phyloP scores from a whole-genome alignment of 2,329 filamentous ascomycete species.

The Cephalotrichum gorgonifer region DNA sequence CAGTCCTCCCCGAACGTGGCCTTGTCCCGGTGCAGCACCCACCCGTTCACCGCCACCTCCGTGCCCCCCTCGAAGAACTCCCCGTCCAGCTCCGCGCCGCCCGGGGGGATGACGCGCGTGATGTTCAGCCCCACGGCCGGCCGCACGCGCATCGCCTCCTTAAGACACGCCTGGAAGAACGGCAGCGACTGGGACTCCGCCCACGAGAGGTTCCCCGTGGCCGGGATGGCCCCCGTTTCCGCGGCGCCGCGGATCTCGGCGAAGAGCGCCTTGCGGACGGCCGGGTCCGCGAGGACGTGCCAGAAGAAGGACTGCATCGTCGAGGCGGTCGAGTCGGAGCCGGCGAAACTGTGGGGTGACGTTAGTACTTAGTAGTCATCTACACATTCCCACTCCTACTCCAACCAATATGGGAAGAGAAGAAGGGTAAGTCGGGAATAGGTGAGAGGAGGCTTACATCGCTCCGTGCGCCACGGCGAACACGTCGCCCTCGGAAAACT shows the following conservation, averaged over 20 bases:
- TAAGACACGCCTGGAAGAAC: constrained; percentile 47
- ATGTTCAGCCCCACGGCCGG: constrained; percentile 45
- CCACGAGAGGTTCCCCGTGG: constrained; percentile 34
- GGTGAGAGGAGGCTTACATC: constrained; percentile 28
- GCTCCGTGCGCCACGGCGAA: constrained; percentile 47
- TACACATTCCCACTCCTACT: background rate
- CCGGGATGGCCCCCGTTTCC: constrained; percentile 19
- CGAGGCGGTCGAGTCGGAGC: constrained; percentile 50
- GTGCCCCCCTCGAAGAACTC: constrained; percentile 40
- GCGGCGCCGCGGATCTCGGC: constrained; percentile 34
- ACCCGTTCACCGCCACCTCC: constrained; percentile 41
- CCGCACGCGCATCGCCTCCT: constrained; percentile 44
- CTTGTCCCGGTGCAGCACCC: constrained; percentile 39
- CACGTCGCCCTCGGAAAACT: constrained; percentile 39
- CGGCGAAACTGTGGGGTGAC: constrained; percentile 35
- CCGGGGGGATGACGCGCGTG: constrained; percentile 36
- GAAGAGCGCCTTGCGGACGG: constrained; percentile 26
- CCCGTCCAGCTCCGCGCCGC: constrained; percentile 41
- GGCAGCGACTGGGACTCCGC: constrained; percentile 34
- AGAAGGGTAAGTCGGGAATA: too few relatives aligned
- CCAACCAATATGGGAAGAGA: too few relatives aligned
- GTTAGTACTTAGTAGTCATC: background rate
- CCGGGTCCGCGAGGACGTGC: constrained; percentile 32
- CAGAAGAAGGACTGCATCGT: constrained; percentile 48
- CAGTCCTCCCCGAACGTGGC: constrained; percentile 39